Percentiles rank a stretch among this genome's conserved stretches.
These are phyloP conservation scores for Wickerhamiella pararugosa DNA, from an alignment of 1,139 yeast species.

Conservation along the genomic window DNA sequence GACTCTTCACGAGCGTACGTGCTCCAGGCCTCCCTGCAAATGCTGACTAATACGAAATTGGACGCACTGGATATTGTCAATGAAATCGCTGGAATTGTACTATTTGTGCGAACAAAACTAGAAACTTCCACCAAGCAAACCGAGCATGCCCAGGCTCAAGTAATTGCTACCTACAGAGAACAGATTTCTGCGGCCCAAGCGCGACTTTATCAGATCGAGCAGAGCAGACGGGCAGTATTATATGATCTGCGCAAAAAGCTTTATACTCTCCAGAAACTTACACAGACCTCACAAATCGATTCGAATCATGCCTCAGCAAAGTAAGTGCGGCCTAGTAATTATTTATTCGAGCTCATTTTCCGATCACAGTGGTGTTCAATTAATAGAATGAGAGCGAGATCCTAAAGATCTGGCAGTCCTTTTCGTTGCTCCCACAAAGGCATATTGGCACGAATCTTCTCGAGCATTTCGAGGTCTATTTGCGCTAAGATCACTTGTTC, in stretches of 20 bases:
- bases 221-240: conserved; percentile 9
- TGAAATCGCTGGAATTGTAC: conserved; percentile 6
- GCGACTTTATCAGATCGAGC: conserved; percentile 7
- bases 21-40: conserved; percentile 10
- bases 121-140: conserved; percentile 1
- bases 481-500: conserved; percentile 52
- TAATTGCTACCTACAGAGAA: conserved; percentile 8
- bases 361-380: neutral
- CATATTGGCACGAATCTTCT: conserved; percentile 46
- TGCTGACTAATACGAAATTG: conserved; percentile 9
- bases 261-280: neutral
- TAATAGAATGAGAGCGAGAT: neutral
- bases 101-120: conserved; percentile 9
- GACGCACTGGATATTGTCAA: conserved; percentile 10
- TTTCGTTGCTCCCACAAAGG: conserved; percentile 33
- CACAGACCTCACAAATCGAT: neutral
- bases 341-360: neutral
- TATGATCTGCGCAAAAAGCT: conserved; percentile 4
- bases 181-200: conserved; percentile 8
- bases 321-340: neutral
- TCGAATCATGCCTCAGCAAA: neutral
- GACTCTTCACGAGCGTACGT: conserved; percentile 5
- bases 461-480: conserved; percentile 39
- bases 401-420: neutral
- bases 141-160: conserved; percentile 3